Evolutionary conservation across 768 basidiomycete species (phyloP), one percentile per base, ranked within the genome.

Genomic region (Leccinum olivaceopallidum): DNA sequence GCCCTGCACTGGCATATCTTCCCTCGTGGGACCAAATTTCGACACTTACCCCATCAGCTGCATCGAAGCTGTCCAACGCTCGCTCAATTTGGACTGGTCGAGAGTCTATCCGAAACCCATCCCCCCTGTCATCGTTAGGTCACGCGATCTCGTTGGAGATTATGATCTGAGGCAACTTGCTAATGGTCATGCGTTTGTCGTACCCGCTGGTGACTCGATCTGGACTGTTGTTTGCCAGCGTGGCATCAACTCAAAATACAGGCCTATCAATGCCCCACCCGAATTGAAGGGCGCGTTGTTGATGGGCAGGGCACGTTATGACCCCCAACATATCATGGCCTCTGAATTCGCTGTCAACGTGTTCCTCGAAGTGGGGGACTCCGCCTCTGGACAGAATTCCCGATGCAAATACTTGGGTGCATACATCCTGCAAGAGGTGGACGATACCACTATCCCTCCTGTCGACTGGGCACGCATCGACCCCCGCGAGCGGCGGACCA

Each of bases 261-360:
- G 63, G 55, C 61, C 67, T 0, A 9, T 64, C 7, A 58, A 16
- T 36, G 34, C 34, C 34, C 34, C 13, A 36, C 34, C 5, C 34
- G 13, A 36, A 2, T 36, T 36, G 34, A 36, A 6, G 13, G 34
- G 34, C 34, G 34, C 34, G 34, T 44, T 47, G 3, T 49, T 22
- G 34, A 36, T 36, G 18, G 70, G 66, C 2, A 54, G 0, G 4
- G 59, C 59, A 9, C 1, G 39, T 2, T 70, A 72, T 26, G 16
- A 32, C 30, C 64, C 64, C 12, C 61, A 68, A 51, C 58, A 68
- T 6, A 53, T 64, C 28, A 58, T 62, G 7, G 63, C 63, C 13
- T 60, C 64, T 18, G 52, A 56, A 12, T 69, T 69, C 16, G 69
- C 73, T 18, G 63, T 73, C 2, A 74, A 74, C 49, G 51, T 73